A percentile compares a stretch with the other conserved stretches of the same genome.
Conservation (phyloP, 2,329 filamentous ascomycete species). For the Aspergillus japonicus region DNA sequence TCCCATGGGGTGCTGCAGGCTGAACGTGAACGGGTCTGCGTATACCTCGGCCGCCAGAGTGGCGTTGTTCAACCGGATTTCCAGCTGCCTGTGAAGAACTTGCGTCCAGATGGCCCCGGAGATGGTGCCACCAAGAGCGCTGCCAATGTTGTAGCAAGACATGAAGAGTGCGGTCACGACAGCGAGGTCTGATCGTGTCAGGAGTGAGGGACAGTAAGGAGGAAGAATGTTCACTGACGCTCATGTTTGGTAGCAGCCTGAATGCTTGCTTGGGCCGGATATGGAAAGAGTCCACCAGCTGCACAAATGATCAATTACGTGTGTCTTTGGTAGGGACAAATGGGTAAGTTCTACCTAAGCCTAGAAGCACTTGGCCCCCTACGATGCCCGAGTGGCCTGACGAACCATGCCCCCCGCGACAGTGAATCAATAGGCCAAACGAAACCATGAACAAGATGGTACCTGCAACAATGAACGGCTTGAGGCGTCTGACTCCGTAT, state of each 20-base stretch:
- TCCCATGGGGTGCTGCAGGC: conserved; percentile 42
- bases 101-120: conserved; percentile 65
- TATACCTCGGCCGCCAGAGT: conserved; percentile 43
- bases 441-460: conserved; percentile 63
- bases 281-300: conserved; percentile 61
- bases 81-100: conserved; percentile 51
- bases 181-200: conserved; percentile 50
- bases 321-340: too few species aligned
- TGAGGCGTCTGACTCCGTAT: conserved; percentile 58
- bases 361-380: conserved; percentile 61
- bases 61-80: conserved; percentile 37
- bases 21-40: conserved; percentile 43
- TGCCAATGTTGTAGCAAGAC: conserved; percentile 63
- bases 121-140: conserved; percentile 59
- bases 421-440: conserved; percentile 64
- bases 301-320: neutral
- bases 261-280: conserved; percentile 52
- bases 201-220: neutral
- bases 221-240: conserved; percentile 27
- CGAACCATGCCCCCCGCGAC: conserved; percentile 52
- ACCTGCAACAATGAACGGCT: conserved; percentile 62
- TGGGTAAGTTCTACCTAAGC: conserved; percentile 45
- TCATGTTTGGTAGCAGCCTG: conserved; percentile 53
- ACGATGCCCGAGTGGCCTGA: conserved; percentile 57
- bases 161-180: conserved; percentile 64